Percentiles rank a stretch among this genome's conserved stretches.
Conservation (phyloP, 495 filamentous ascomycete genomes). For the Xylona heveae region DNA sequence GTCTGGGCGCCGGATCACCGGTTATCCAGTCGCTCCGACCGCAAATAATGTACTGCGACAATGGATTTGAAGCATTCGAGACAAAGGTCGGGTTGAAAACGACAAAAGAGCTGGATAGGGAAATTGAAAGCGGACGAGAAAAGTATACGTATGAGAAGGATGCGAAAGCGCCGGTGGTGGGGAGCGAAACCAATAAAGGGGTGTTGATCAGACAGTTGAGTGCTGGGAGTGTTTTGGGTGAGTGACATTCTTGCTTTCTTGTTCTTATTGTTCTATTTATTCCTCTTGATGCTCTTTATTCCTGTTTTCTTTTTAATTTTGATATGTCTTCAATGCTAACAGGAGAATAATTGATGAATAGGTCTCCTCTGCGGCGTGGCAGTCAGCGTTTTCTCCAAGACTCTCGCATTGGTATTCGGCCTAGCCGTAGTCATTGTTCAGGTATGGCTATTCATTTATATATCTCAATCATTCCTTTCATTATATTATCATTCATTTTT, state of each 20-base stretch:
- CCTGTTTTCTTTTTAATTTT: not conserved
- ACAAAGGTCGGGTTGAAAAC: too few relatives aligned
- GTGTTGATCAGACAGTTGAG: slow-evolving; percentile 13
- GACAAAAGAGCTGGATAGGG: too few relatives aligned
- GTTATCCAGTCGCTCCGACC: too few relatives aligned
- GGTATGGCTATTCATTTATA: slow-evolving; percentile 2
- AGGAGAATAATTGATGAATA: not conserved
- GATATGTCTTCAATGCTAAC: not conserved
- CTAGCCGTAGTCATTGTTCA: slow-evolving; percentile 4
- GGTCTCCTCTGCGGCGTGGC: slow-evolving; percentile 6
- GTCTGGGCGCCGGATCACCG: too few relatives aligned
- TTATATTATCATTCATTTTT: too few relatives aligned
- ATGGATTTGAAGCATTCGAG: too few relatives aligned
- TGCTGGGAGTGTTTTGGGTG: slow-evolving; percentile 13
- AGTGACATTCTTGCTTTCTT: not conserved
- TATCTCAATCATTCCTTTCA: too few relatives aligned
- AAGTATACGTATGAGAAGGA: slow-evolving; percentile 14
- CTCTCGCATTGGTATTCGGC: slow-evolving; percentile 3
- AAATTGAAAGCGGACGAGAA: too few relatives aligned
- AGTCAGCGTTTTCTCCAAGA: slow-evolving; percentile 4
- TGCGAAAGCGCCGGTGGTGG: slow-evolving; percentile 9
- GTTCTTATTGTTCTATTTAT: not conserved
- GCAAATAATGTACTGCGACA: too few relatives aligned
- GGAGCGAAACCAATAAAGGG: slow-evolving; percentile 7
- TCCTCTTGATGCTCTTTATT: too few relatives aligned